These are phyloP conservation scores for Talaromyces ruber DNA, from an alignment of 495 filamentous ascomycete species.

Conservation along the genomic window DNA sequence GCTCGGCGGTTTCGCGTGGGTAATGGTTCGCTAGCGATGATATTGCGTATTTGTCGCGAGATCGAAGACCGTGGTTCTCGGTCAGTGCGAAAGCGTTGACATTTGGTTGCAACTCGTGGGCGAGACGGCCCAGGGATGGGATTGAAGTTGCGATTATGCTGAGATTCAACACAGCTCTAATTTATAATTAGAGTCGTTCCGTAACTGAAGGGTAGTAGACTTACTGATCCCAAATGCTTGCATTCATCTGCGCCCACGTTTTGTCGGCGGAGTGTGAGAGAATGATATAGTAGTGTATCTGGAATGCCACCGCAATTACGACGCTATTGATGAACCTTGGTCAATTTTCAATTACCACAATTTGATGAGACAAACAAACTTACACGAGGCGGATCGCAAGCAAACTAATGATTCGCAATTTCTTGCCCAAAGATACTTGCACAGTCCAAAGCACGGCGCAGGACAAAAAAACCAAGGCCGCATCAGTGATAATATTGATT, in stretches of 20 bases:
- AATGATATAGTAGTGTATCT: conserved; percentile 11
- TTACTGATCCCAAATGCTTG: conserved; percentile 20
- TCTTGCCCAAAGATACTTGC: conserved; percentile 11
- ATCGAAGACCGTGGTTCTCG: conserved; percentile 12
- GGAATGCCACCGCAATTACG: conserved; percentile 11
- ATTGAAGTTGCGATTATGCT: conserved; percentile 22
- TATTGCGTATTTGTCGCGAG: conserved; percentile 11
- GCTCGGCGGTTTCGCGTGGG: neutral
- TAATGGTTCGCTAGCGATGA: conserved; percentile 11
- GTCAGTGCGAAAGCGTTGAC: conserved; percentile 18
- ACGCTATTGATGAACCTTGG: too few relatives aligned
- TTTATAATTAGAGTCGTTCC: neutral
- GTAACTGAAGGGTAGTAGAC: neutral
- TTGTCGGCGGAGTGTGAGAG: conserved; percentile 10
- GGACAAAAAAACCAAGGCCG: conserved; percentile 14
- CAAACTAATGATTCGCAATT: conserved; percentile 14
- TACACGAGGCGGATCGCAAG: conserved; percentile 18
- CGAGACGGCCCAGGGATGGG: conserved; percentile 29
- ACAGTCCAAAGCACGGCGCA: conserved; percentile 16
- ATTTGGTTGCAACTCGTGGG: conserved; percentile 19
- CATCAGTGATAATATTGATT: conserved; percentile 20
- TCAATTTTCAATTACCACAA: too few relatives aligned
- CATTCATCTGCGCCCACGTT: conserved; percentile 13
- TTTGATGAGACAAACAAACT: too few relatives aligned
- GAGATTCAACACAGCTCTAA: conserved; percentile 18